These are phyloP conservation scores for Thermochaetoides thermophila DNA, from an alignment of 495 filamentous ascomycete genomes.

Conservation along the genomic window DNA sequence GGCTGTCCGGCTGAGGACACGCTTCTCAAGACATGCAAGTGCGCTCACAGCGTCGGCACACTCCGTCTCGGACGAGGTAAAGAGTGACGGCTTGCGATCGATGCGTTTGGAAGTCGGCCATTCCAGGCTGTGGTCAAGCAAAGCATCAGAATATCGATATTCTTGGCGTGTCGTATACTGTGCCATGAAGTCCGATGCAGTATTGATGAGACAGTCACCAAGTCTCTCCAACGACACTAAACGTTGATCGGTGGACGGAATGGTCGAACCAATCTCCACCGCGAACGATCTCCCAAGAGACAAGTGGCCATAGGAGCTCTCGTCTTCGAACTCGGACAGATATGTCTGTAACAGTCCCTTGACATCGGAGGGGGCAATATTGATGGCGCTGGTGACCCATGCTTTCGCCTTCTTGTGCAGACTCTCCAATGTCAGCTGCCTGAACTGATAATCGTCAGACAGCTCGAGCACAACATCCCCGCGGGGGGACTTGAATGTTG, in stretches of 20 bases:
- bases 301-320: conserved; percentile 73
- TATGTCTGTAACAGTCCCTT: conserved; percentile 92
- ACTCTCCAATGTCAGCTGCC: conserved; percentile 60
- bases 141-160: conserved; percentile 64
- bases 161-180: conserved; percentile 96
- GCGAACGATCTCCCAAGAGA: conserved; percentile 93
- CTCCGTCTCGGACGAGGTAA: conserved; percentile 28
- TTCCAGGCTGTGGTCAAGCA: conserved; percentile 47
- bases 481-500: conserved; percentile 57
- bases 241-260: conserved; percentile 78
- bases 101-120: conserved; percentile 43
- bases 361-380: conserved; percentile 81
- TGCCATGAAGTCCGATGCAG: conserved; percentile 87
- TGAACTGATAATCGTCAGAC: conserved; percentile 72
- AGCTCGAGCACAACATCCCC: conserved; percentile 72
- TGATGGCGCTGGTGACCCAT: conserved; percentile 69
- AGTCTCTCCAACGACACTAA: conserved; percentile 62
- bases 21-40: conserved; percentile 50
- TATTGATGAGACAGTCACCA: conserved; percentile 59
- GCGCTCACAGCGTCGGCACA: conserved; percentile 42
- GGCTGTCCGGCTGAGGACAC: conserved; percentile 46
- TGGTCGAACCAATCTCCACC: conserved; percentile 74
- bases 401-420: conserved; percentile 59
- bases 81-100: conserved; percentile 27
- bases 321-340: conserved; percentile 81